These are phyloP conservation scores for Botryotinia narcissicola DNA, from an alignment of 2,329 filamentous ascomycete genomes.

Conservation along the genomic window DNA sequence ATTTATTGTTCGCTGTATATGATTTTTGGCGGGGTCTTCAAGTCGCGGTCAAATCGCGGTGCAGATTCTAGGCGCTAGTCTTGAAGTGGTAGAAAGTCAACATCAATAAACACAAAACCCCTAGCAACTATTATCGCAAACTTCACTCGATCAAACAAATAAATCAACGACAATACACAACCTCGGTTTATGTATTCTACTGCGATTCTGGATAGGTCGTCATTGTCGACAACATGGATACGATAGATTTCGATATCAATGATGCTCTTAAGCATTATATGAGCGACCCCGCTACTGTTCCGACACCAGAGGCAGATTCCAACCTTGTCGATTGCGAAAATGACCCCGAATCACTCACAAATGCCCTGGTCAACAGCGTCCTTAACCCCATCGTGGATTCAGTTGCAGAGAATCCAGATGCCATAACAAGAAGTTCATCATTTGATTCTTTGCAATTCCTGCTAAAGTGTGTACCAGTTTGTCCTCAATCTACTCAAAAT, in stretches of 20 bases:
- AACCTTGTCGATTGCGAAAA: slow-evolving; percentile 88
- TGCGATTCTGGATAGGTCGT: slow-evolving; percentile 9
- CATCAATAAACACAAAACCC: slow-evolving; percentile 20
- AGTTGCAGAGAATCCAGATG: slow-evolving; percentile 87
- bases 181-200: slow-evolving; percentile 16
- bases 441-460: slow-evolving; percentile 96
- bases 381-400: slow-evolving; percentile 91
- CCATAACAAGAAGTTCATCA: slow-evolving; percentile 70
- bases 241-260: slow-evolving; percentile 91
- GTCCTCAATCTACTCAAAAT: slow-evolving; percentile 41
- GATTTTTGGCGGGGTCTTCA: slow-evolving; percentile 17
- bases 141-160: slow-evolving; percentile 6
- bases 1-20: background rate
- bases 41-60: slow-evolving; percentile 19
- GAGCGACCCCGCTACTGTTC: slow-evolving; percentile 81
- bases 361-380: slow-evolving; percentile 75
- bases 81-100: slow-evolving; percentile 16
- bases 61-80: background rate
- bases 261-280: slow-evolving; percentile 95
- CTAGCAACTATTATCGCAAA: slow-evolving; percentile 19
- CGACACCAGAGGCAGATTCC: slow-evolving; percentile 81
- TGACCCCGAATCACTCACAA: slow-evolving; percentile 75
- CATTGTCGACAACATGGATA: slow-evolving; percentile 53
- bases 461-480: slow-evolving; percentile 81
- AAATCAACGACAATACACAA: slow-evolving; percentile 1